These are phyloP conservation scores for Penstemon barbatus DNA, from an alignment of 257 asterid species.

Conservation along the genomic window DNA sequence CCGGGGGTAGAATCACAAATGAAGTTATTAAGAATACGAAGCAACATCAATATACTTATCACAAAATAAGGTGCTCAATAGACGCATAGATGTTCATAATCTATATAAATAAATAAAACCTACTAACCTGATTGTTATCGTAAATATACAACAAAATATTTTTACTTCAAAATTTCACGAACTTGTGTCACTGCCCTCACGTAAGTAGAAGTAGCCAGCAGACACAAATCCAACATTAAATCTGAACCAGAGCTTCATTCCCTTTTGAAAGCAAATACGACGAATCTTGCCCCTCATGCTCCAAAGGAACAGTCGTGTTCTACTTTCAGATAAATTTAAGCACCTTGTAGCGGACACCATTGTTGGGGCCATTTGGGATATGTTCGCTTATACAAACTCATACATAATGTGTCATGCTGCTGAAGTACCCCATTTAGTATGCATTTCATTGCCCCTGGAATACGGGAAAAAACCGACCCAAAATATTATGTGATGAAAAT, in stretches of 20 bases:
- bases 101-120: neutral
- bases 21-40: neutral
- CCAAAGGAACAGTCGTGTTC: neutral
- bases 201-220: constrained; percentile 23
- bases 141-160: constrained; percentile 40
- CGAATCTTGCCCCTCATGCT: constrained; percentile 5
- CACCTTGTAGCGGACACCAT: constrained; percentile 66
- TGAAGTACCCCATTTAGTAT: constrained; percentile 75
- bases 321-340: constrained; percentile 27
- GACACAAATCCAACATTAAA: constrained; percentile 26
- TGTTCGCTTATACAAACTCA: constrained; percentile 82
- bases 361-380: constrained; percentile 93
- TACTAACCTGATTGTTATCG: neutral
- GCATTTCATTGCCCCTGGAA: constrained; percentile 91
- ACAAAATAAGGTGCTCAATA: neutral
- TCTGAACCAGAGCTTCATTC: constrained; percentile 85
- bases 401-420: constrained; percentile 91
- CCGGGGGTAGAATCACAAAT: too few species aligned
- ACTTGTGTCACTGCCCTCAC: constrained; percentile 21
- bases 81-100: neutral
- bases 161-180: constrained; percentile 21
- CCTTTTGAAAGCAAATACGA: constrained; percentile 33
- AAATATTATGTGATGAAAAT: neutral
- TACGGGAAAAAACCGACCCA: neutral
- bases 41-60: neutral